phyloP scores from a whole-genome alignment of 2,329 filamentous ascomycete species.

The Emydomyces testavorans region DNA sequence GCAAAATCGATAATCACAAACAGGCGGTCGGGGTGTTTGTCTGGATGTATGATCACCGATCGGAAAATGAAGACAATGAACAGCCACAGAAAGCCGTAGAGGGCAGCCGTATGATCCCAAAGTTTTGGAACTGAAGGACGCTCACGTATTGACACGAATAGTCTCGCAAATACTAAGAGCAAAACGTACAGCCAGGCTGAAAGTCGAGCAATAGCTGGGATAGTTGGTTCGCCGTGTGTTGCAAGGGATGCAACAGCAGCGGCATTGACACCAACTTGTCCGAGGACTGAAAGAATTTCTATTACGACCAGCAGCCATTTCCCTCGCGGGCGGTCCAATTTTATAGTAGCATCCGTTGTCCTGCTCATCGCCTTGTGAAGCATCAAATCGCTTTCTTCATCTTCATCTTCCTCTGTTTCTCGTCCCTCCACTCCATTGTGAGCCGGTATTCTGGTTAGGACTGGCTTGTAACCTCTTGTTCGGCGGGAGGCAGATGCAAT shows the following conservation, averaged over 20 bases:
- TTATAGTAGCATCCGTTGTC: conserved; percentile 39
- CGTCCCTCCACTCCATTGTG: conserved; percentile 51
- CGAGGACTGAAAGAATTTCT: conserved; percentile 64
- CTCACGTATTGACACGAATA: conserved; percentile 50
- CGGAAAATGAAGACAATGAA: conserved; percentile 68
- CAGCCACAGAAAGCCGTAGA: conserved; percentile 77
- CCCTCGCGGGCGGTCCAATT: conserved; percentile 63
- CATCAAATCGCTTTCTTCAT: conserved; percentile 40
- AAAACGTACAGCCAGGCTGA: conserved; percentile 72
- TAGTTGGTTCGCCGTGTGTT: conserved; percentile 48
- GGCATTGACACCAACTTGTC: conserved; percentile 58
- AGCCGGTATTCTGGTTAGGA: conserved; percentile 34
- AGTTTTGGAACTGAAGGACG: conserved; percentile 58
- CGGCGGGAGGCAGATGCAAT: conserved; percentile 44
- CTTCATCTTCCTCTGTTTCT: conserved; percentile 41
- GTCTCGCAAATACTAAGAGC: conserved; percentile 57
- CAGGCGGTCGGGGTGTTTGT: conserved; percentile 49
- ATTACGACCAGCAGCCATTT: conserved; percentile 58
- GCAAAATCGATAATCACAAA: conserved; percentile 64
- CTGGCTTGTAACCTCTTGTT: conserved; percentile 45
- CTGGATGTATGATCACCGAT: conserved; percentile 68
- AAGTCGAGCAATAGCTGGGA: conserved; percentile 56
- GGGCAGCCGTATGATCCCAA: conserved; percentile 83
- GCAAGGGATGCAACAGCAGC: conserved; percentile 49
- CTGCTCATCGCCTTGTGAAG: conserved; percentile 44